Conservation (phyloP, 768 basidiomycete genomes). For the Rhizopogon vinicolor region DNA sequence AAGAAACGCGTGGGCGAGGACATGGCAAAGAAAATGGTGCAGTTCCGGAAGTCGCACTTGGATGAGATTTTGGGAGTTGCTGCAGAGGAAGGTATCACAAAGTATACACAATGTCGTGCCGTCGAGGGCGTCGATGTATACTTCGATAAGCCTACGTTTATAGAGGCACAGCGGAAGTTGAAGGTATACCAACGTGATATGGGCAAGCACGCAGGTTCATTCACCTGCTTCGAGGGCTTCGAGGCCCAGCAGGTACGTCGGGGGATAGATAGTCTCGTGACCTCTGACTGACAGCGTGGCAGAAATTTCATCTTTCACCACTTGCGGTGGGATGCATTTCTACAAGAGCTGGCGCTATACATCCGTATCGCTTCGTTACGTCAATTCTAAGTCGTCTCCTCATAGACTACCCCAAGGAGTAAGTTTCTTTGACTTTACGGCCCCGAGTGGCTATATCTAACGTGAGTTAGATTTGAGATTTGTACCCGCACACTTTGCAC, state of each 20-base stretch:
- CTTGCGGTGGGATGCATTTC: conserved; percentile 46
- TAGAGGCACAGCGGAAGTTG: conserved; percentile 39
- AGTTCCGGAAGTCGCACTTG: conserved; percentile 37
- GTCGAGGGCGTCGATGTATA: conserved; percentile 31
- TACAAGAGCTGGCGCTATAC: conserved; percentile 55
- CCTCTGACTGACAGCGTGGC: not conserved
- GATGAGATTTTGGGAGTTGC: conserved; percentile 26
- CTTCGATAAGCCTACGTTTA: conserved; percentile 26
- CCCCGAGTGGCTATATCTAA: conserved; percentile 5
- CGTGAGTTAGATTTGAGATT: conserved; percentile 29
- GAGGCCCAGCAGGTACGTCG: conserved; percentile 31
- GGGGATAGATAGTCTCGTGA: not conserved
- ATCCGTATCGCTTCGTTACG: conserved; percentile 69
- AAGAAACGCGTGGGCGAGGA: conserved; percentile 32
- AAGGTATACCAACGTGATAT: conserved; percentile 43
- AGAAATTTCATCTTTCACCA: conserved; percentile 49
- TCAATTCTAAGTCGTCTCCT: conserved; percentile 52
- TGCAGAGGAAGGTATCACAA: conserved; percentile 18
- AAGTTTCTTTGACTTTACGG: conserved; percentile 14
- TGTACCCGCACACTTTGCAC: conserved; percentile 41
- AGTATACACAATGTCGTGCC: conserved; percentile 24
- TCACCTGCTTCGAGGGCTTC: conserved; percentile 23
- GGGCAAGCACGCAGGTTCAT: conserved; percentile 39
- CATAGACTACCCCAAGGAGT: conserved; percentile 37
- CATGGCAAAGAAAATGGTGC: conserved; percentile 34